Base-by-base conservation (phyloP, 164 flowering plant species). In the Cinnamomum micranthum region DNA sequence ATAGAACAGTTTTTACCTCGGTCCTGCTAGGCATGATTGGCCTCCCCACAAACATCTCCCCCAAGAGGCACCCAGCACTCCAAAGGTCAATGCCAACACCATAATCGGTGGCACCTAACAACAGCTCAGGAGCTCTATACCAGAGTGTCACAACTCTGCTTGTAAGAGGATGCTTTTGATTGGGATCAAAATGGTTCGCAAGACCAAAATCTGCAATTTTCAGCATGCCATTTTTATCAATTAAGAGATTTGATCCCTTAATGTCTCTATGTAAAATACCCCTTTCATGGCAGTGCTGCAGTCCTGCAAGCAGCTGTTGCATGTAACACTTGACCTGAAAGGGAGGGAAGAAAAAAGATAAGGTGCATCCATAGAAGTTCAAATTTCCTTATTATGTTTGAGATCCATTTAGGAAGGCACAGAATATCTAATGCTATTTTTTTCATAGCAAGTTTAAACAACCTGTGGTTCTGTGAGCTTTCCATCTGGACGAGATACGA, bases 51-150 rank as follows among this genome's bases (percentile, higher is more conserved):
- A 91, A 85, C 92, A 91, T 84, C 78, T 91, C 93, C 13, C 87
- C 95, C 68, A 91, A 70, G 64, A 89, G 83, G 74, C 97, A 91
- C 4, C 96, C 92, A 2, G 87, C 86, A 81, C 92, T 90, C 93
- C 93, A 91, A 2, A 91, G 87, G 84, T 91, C 96, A 64, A 91
- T 84, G 0, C 90, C 90, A 47, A 86, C 85, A 22, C 88, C 92
- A 82, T 91, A 91, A 73, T 88, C 87, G 0, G 87, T 86, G 27
- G 91, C 75, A 2, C 92, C 93, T 31, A 91, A 78, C 12, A 90
- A 82, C 50, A 90, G 86, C 79, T 91, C 97, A 20, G 96, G 96
- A 58, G 96, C 88, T 71, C 96, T 83, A 70, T 91, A 91, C 93
- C 96, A 89, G 14, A 90, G 86, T 10, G 97, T 91, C 70, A 88